Evolutionary conservation across 257 asterid species (phyloP).

Genomic region (Datura wrightii): DNA sequence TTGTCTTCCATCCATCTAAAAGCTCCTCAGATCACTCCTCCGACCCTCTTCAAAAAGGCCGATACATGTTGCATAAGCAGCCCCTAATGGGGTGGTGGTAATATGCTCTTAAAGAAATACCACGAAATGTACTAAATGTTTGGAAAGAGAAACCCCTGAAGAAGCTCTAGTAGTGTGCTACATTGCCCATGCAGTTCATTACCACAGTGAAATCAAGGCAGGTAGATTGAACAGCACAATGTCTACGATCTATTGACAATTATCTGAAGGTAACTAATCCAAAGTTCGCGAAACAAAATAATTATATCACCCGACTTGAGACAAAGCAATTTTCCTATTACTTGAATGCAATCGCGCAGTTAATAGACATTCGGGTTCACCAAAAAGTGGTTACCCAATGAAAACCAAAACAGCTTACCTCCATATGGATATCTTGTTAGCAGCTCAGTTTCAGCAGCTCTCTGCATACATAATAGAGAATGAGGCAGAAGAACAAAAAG

Average conservation of each 20-base stretch:
- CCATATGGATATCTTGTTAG: conserved; percentile 88
- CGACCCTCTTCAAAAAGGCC: neutral
- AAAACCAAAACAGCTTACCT: conserved; percentile 54
- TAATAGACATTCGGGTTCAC: neutral
- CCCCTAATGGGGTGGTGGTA: neutral
- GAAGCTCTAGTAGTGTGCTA: neutral
- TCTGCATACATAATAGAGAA: conserved; percentile 53
- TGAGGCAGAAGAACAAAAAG: conserved; percentile 9
- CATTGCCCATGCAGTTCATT: neutral
- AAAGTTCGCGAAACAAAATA: neutral
- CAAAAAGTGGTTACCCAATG: neutral
- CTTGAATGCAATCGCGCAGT: neutral
- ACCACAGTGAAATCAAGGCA: neutral
- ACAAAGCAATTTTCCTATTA: neutral
- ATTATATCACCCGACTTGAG: neutral
- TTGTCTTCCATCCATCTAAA: neutral
- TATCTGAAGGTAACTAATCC: neutral
- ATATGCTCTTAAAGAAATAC: neutral
- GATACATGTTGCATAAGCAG: neutral
- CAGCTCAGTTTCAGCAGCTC: conserved; percentile 96
- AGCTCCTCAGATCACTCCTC: neutral
- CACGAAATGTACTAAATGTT: neutral
- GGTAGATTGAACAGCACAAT: neutral
- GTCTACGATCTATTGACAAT: neutral
- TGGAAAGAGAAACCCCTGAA: neutral